Base-by-base conservation (phyloP, 306 rosid species). In the Rosa rugosa region DNA sequence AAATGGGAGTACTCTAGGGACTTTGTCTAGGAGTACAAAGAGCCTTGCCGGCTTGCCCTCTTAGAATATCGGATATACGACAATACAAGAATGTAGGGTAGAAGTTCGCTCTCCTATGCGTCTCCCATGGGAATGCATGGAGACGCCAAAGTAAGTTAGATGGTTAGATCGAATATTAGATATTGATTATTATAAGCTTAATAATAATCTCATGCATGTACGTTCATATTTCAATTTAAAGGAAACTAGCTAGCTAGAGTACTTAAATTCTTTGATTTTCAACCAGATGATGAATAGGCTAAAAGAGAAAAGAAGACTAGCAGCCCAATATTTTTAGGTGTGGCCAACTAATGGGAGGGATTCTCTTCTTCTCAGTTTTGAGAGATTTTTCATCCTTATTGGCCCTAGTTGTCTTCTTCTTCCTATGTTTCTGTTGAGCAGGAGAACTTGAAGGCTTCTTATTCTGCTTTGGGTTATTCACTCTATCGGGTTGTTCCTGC, bases 261-360 rank as follows among this genome's bases (percentile, higher is more conserved):
- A 25, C 41, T 31, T 47, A 57, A 44, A 49, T 60, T 23, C 67
- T 18, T 44, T 8, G 71, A 23, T 49, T 66, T 44, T 14, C 36
- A 50, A 45, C 49, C 38, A 17, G 53, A 34, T 53, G 17, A 27
- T 41, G 5, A 72, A 50, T 51, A 45, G 41, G 25, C 9, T 22
- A 65, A 44, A 57, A 14, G 44, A 46, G 41, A 11, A 40, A 44
- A 44, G 5, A 14, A 23, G 25, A 81, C 80, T 73, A 87, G 84
- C 97, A 91, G n/a, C 95, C 98, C 67, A 93, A 69, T 47, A 88
- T 44, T 71, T 87, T 87, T 27, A 90, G 78, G 76, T 81, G 90
- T 34, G 89, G 87, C 98, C 97, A 93, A 79, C 47, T 79, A n/a
- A 66, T 16, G 45, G 86, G 59, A 79, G 89, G 34, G 20, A 23